A percentile compares a stretch with the other conserved stretches of the same genome.
Evolutionary conservation across 2,329 filamentous ascomycete genomes (phyloP).

Genomic region (Aspergillus brasiliensis): DNA sequence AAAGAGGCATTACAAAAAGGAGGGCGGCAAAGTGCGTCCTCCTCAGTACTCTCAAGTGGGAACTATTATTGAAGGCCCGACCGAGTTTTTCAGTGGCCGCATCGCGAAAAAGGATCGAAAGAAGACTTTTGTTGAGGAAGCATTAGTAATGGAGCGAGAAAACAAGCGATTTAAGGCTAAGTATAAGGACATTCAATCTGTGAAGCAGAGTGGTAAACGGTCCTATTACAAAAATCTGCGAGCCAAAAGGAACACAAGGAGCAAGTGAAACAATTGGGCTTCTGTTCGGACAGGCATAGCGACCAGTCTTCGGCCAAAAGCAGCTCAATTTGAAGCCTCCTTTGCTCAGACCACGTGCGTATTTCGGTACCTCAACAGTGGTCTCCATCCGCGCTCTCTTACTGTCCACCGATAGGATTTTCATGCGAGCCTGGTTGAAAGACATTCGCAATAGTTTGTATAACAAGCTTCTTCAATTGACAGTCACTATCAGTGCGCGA

Average conservation of each 20-base stretch:
- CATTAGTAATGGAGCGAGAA: conserved; percentile 67
- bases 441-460: conserved; percentile 33
- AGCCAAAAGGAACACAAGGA: conserved; percentile 50
- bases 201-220: conserved; percentile 86
- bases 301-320: not conserved
- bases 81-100: conserved; percentile 80
- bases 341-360: too few species aligned
- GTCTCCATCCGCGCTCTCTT: not conserved
- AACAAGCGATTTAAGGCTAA: conserved; percentile 79
- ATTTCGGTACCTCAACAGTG: too few species aligned
- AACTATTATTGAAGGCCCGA: conserved; percentile 82
- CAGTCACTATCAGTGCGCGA: conserved; percentile 21
- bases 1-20: conserved; percentile 89
- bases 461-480: conserved; percentile 38
- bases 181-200: conserved; percentile 79
- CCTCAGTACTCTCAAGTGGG: conserved; percentile 89
- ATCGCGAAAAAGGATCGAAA: conserved; percentile 87
- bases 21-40: conserved; percentile 66
- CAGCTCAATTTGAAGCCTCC: not conserved
- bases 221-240: conserved; percentile 81
- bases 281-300: not conserved
- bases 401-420: not conserved
- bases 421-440: conserved; percentile 22
- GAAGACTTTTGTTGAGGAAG: conserved; percentile 81
- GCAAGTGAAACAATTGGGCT: conserved; percentile 22